Conservation (phyloP, 1,139 yeast genomes). For the Lizanozyma gosingica region DNA sequence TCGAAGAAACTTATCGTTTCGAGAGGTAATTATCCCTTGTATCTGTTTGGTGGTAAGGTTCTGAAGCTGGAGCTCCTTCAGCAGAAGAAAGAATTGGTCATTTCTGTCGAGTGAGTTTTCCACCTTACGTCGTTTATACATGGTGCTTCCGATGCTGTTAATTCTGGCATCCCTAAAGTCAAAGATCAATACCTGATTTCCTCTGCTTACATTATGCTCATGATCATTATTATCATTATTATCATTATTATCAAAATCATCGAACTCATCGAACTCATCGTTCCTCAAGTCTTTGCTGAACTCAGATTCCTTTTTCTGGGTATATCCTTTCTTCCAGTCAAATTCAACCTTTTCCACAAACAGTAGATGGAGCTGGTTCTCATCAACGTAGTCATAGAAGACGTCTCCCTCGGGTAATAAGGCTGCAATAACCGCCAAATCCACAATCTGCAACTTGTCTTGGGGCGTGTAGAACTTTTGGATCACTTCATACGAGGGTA, state of each 20-base stretch:
- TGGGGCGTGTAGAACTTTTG: neutral
- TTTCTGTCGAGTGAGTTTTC: slow-evolving; percentile 2
- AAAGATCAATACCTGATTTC: slow-evolving; percentile 63
- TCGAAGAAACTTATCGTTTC: slow-evolving; percentile 45
- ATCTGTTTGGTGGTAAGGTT: slow-evolving; percentile 23
- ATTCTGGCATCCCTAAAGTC: slow-evolving; percentile 67
- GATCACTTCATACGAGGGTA: neutral
- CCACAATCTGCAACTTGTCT: slow-evolving; percentile 15
- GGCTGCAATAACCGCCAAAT: slow-evolving; percentile 56
- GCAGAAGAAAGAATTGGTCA: slow-evolving; percentile 11
- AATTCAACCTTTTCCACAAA: slow-evolving; percentile 23
- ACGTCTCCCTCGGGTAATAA: slow-evolving; percentile 61
- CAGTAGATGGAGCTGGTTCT: slow-evolving; percentile 43
- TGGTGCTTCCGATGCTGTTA: slow-evolving; percentile 24
- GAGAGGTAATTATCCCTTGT: slow-evolving; percentile 48
- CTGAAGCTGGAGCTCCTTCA: slow-evolving; percentile 30
- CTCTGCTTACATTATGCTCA: slow-evolving; percentile 16
- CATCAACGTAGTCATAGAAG: slow-evolving; percentile 63
- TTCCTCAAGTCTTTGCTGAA: slow-evolving; percentile 3
- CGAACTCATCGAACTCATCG: slow-evolving; percentile 23
- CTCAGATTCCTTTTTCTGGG: slow-evolving; percentile 31
- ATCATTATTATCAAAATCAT: slow-evolving; percentile 39
- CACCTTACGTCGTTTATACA: slow-evolving; percentile 9
- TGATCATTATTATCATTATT: slow-evolving; percentile 24
- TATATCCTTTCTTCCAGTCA: slow-evolving; percentile 39